Percentiles rank a stretch among this genome's conserved stretches.
Evolutionary conservation across 192 early-diverging fungal genomes (phyloP).

Genomic region (Geranomyces michiganensis): DNA sequence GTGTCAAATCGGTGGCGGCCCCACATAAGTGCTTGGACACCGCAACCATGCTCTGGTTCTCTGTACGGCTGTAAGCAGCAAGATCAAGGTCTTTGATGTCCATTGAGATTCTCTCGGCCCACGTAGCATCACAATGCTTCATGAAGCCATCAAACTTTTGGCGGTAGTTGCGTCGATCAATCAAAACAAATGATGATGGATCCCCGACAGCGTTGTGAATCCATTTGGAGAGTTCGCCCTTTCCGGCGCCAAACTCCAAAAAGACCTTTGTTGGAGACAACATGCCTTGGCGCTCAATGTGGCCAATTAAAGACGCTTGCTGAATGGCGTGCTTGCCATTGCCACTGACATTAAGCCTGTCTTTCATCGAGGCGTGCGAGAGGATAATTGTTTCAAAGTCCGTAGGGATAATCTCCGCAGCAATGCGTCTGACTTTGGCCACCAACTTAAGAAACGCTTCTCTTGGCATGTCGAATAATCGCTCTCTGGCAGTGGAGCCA

Average conservation of each 20-base stretch:
- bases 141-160: slow-evolving; percentile 51
- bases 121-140: slow-evolving; percentile 5
- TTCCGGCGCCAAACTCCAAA: slow-evolving; percentile 63
- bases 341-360: slow-evolving; percentile 3
- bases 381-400: slow-evolving; percentile 22
- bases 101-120: slow-evolving; percentile 60
- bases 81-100: slow-evolving; percentile 88
- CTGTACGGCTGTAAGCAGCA: slow-evolving; percentile 44
- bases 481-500: slow-evolving; percentile 1
- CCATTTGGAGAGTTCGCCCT: slow-evolving; percentile 48
- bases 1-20: slow-evolving; percentile 82
- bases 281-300: slow-evolving; percentile 66
- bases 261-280: slow-evolving; percentile 60
- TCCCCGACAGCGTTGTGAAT: slow-evolving; percentile 45
- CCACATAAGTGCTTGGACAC: slow-evolving; percentile 93
- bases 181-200: slow-evolving; percentile 58
- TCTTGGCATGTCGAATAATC: slow-evolving; percentile 5
- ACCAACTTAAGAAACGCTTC: slow-evolving; percentile 30
- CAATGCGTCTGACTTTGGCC: slow-evolving; percentile 15
- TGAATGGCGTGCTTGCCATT: slow-evolving; percentile 60
- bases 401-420: slow-evolving; percentile 18
- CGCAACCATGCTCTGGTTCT: slow-evolving; percentile 63
- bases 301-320: slow-evolving; percentile 82
- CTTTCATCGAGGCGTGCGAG: slow-evolving; percentile 37
- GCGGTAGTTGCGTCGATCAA: slow-evolving; percentile 81